These are phyloP conservation scores for Mortierella sp. DNA, from an alignment of 371 early-diverging fungal species.

Conservation along the genomic window DNA sequence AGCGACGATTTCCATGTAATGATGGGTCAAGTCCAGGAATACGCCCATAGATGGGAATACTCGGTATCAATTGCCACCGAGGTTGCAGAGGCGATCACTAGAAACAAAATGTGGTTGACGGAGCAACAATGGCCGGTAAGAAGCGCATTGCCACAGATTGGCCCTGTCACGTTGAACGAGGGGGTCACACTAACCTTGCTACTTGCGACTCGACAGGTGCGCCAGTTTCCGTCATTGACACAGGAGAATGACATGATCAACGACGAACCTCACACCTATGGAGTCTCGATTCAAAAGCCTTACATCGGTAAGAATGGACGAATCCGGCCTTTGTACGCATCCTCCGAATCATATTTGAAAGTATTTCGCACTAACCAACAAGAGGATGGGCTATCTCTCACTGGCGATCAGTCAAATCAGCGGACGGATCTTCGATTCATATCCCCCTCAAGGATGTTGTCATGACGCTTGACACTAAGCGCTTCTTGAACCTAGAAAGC, in stretches of 20 bases:
- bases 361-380: no score
- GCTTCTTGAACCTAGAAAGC: background rate
- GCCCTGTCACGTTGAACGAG: no score
- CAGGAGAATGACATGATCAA: constrained; percentile 44
- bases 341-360: no score
- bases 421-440: constrained; percentile 29
- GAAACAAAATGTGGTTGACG: constrained; percentile 26
- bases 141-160: background rate
- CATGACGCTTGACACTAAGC: constrained; percentile 18
- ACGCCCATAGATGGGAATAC: constrained; percentile 25
- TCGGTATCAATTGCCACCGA: constrained; percentile 14
- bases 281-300: constrained; percentile 31
- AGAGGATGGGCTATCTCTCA: no score
- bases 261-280: constrained; percentile 31
- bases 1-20: constrained; percentile 24
- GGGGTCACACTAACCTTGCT: background rate
- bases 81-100: constrained; percentile 14
- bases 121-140: constrained; percentile 7
- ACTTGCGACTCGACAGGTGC: background rate
- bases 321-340: no score
- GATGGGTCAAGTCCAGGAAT: constrained; percentile 37
- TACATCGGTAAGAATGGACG: constrained; percentile 22
- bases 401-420: constrained; percentile 24
- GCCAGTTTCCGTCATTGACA: background rate
- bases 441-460: constrained; percentile 26